Evolutionary conservation across 176 grass and related monocot species (phyloP), one percentile per base, ranked within the genome.

Genomic region (Paspalum notatum): DNA sequence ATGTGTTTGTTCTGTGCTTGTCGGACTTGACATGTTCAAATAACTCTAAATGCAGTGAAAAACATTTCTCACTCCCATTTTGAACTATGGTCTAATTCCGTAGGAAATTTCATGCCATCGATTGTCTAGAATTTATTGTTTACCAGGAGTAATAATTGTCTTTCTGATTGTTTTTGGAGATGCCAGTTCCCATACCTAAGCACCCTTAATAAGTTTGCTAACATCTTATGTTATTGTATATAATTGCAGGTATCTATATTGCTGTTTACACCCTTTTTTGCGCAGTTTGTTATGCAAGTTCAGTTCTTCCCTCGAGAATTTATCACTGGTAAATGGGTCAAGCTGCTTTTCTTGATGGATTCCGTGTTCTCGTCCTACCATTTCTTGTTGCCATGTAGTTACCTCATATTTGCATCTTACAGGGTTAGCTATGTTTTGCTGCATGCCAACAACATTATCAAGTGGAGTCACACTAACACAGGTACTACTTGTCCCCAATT

Each of bases 361-460:
- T 76, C 66, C 18, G 37, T 39, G 13, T 69, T 63, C 5, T n/a
- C 44, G 44, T 83, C 49, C 22, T n/a, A 1, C 51, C 55, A 25
- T 63, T 80, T 76, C 9, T 55, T 78, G 65, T 52, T 78, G 80
- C 66, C 32, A 77, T 83, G 37, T 75, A 71, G 22, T 80, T 51
- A 68, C 24, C 56, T 77, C 56, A 42, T 81, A 64, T 71, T 47
- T 77, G 68, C 71, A 64, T 78, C 71, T 89, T 85, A 83, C 74
- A 94, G 95, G 95, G 65, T 84, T 98, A 74, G 92, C 92, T 78
- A 80, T 90, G 66, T 98, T 98, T 90, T 94, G 91, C 74, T 98
- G 90, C 75, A 94, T 98, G 95, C 92, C 95, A 79, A 94, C 95
- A 75, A 98, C 92, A 69, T 82, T 94, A 62, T 98, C 90, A 83